Evolutionary conservation across 164 flowering plant genomes (phyloP).

Genomic region (Vitis labrusca): DNA sequence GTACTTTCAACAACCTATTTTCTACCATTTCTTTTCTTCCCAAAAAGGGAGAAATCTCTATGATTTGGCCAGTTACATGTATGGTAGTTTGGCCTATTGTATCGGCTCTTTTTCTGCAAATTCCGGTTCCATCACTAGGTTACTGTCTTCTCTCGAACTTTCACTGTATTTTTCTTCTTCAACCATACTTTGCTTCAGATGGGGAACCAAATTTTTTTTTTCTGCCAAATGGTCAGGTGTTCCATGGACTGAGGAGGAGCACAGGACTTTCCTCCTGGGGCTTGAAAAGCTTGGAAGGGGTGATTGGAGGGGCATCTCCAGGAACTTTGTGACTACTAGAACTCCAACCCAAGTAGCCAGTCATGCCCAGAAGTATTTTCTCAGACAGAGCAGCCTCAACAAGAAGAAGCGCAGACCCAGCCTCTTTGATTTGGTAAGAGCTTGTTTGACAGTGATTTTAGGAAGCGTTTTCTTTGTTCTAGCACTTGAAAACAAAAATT

Average conservation of each 20-base stretch:
- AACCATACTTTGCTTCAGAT: neutral
- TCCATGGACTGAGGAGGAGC: conserved; percentile 46
- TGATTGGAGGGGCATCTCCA: conserved; percentile 47
- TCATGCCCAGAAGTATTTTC: conserved; percentile 45
- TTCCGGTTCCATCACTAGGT: neutral
- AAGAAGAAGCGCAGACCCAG: conserved; percentile 43
- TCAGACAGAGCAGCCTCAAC: conserved; percentile 19
- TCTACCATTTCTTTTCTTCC: neutral
- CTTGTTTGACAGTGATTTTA: neutral
- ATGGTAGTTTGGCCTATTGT: too few species aligned
- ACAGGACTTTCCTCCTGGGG: conserved; percentile 31
- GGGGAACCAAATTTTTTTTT: neutral
- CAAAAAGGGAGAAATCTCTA: too few species aligned
- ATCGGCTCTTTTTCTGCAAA: too few species aligned
- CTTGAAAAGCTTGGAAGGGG: conserved; percentile 39
- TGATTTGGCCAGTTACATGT: too few species aligned
- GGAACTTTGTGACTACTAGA: conserved; percentile 35
- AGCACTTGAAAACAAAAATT: too few species aligned
- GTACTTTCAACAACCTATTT: neutral
- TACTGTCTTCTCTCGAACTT: neutral
- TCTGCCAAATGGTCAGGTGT: conserved; percentile 16
- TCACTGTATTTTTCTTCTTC: neutral
- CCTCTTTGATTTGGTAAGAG: conserved; percentile 31
- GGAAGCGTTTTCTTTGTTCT: too few species aligned
- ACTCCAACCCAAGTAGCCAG: conserved; percentile 47